Evolutionary conservation across 139 green algal genomes (phyloP).

Genomic region (Chlamydomonas schloesseri): DNA sequence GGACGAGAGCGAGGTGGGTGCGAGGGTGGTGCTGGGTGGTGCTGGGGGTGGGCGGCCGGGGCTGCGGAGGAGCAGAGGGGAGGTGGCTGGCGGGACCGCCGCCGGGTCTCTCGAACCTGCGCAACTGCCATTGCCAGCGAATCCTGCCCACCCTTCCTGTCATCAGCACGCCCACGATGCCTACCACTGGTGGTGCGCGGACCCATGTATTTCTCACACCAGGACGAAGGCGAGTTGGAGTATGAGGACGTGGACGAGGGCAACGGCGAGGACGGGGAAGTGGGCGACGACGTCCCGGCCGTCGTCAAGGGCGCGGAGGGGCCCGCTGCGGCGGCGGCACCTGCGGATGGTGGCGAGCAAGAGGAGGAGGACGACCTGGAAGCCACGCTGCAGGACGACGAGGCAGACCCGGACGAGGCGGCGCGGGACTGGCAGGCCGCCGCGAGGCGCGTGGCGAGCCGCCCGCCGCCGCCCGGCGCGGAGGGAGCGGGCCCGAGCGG

Average conservation of each 20-base stretch:
- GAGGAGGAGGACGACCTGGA: slow-evolving; percentile 11
- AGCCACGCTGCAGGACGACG: background rate
- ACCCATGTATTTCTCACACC: too few relatives aligned
- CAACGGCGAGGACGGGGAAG: background rate
- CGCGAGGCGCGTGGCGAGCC: background rate
- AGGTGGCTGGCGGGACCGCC: too few relatives aligned
- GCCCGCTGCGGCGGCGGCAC: background rate
- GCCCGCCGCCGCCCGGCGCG: background rate
- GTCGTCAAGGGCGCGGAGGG: background rate
- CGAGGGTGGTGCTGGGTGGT: too few relatives aligned
- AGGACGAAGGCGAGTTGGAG: slow-evolving; percentile 10
- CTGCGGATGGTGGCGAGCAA: background rate
- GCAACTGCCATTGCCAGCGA: too few relatives aligned
- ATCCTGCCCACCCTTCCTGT: too few relatives aligned
- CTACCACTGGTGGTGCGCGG: too few relatives aligned
- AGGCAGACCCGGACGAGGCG: too few relatives aligned
- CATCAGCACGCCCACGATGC: too few relatives aligned
- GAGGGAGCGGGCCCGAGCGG: background rate
- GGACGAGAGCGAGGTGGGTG: background rate
- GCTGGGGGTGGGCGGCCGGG: too few relatives aligned
- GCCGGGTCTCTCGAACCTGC: too few relatives aligned
- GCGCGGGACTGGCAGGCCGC: too few relatives aligned
- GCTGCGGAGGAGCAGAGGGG: too few relatives aligned
- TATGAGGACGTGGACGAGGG: background rate
- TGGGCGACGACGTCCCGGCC: background rate